Evolutionary conservation across 768 basidiomycete genomes (phyloP).

Genomic region (Lentinus brumalis): DNA sequence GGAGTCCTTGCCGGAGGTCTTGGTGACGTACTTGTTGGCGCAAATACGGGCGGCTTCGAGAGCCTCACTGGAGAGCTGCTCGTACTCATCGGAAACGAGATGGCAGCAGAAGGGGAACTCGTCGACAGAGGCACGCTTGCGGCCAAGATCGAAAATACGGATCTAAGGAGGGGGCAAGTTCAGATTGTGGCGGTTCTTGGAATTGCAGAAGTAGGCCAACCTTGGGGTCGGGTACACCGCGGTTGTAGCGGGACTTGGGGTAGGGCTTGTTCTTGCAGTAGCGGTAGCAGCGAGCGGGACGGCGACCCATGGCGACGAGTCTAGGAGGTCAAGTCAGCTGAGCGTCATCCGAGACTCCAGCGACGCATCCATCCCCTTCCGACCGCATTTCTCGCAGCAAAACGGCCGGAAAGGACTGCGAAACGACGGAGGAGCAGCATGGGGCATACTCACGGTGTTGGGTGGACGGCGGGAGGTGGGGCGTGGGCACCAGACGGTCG

Average conservation of each 20-base stretch:
- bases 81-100: slow-evolving; percentile 97
- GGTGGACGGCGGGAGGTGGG: slow-evolving; percentile 17
- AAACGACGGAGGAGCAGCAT: slow-evolving; percentile 11
- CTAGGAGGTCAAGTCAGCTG: slow-evolving; percentile 7
- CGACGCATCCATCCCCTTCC: slow-evolving; percentile 25
- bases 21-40: slow-evolving; percentile 99
- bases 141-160: slow-evolving; percentile 93
- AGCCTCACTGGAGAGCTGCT: slow-evolving; percentile 93
- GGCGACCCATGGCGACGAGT: slow-evolving; percentile 80
- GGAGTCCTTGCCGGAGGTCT: slow-evolving; percentile 96
- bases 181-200: neutral
- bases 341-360: slow-evolving; percentile 25
- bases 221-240: slow-evolving; percentile 97
- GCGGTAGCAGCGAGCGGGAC: slow-evolving; percentile 96
- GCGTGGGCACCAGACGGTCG: slow-evolving; percentile 6
- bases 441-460: slow-evolving; percentile 20
- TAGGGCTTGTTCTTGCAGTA: slow-evolving; percentile 99
- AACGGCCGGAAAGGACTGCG: slow-evolving; percentile 7
- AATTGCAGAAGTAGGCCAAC: slow-evolving; percentile 39
- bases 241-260: slow-evolving; percentile 94
- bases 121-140: slow-evolving; percentile 95
- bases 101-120: slow-evolving; percentile 98
- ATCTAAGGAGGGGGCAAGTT: slow-evolving; percentile 56
- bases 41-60: slow-evolving; percentile 99
- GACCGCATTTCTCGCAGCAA: slow-evolving; percentile 8